Evolutionary conservation across 305 asterid genomes (phyloP).

Genomic region (Solanum hybrid): DNA sequence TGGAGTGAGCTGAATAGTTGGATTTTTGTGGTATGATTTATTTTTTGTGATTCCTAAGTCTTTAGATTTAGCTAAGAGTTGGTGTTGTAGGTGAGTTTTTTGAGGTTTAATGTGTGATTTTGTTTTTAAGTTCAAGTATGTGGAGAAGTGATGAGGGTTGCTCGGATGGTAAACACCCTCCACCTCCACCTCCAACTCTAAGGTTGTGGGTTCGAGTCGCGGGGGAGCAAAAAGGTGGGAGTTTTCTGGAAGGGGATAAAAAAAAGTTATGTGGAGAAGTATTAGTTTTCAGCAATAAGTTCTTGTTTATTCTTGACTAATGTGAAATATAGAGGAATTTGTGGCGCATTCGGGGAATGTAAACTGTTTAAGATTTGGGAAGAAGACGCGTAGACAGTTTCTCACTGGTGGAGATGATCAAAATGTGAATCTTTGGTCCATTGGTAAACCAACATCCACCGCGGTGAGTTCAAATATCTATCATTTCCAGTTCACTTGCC

Average conservation of each 20-base stretch:
- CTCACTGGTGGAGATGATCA: conserved; percentile 99
- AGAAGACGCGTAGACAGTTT: conserved; percentile 69
- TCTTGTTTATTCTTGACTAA: conserved; percentile 46
- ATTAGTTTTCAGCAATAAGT: background rate
- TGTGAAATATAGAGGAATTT: conserved; percentile 68
- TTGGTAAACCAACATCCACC: conserved; percentile 76
- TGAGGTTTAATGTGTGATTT: background rate
- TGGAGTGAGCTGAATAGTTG: background rate
- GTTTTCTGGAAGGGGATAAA: background rate
- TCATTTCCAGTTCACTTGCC: background rate
- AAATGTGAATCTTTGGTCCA: conserved; percentile 87
- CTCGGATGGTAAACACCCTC: background rate
- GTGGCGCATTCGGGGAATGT: conserved; percentile 95
- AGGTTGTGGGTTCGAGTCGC: background rate
- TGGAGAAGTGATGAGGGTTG: background rate
- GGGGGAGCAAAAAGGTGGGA: background rate
- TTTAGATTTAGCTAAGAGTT: background rate
- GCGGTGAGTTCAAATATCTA: conserved; percentile 40
- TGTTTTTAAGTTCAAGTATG: background rate
- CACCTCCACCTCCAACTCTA: background rate
- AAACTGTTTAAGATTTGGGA: conserved; percentile 90
- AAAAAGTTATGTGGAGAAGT: background rate
- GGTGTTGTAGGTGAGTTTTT: background rate
- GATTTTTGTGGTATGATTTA: background rate
- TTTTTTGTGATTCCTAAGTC: background rate